A percentile compares a stretch with the other conserved stretches of the same genome.
Conservation (phyloP, 306 rosid species). For the Leucaena leucocephala region DNA sequence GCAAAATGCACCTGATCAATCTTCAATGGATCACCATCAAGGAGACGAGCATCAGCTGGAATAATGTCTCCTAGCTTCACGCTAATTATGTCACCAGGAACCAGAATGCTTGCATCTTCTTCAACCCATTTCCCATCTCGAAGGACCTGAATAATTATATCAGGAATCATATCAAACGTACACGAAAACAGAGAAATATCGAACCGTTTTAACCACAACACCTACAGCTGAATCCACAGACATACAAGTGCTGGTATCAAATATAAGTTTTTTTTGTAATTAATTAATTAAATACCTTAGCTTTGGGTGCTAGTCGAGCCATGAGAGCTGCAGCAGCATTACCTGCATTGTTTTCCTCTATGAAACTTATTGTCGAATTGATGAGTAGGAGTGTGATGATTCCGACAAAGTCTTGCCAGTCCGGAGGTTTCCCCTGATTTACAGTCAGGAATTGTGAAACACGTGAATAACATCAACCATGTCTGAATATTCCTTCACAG, state of each 20-base stretch:
- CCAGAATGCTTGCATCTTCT: conserved; percentile 78
- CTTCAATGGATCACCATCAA: conserved; percentile 81
- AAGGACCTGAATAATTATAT: conserved; percentile 52
- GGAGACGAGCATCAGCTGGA: conserved; percentile 89
- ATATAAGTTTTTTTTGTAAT: background rate
- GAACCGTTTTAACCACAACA: background rate
- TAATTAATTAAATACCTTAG: conserved; percentile 55
- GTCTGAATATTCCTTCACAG: conserved; percentile 11
- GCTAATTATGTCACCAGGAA: conserved; percentile 81
- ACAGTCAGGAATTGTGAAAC: conserved; percentile 2
- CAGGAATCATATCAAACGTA: background rate
- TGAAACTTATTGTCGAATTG: conserved; percentile 83
- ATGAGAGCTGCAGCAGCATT: conserved; percentile 88
- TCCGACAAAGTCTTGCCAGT: conserved; percentile 90
- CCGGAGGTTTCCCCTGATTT: conserved; percentile 73
- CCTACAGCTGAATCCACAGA: conserved; percentile 1
- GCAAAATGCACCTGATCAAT: conserved; percentile 70
- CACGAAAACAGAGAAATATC: conserved; percentile 8
- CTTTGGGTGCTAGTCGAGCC: conserved; percentile 85
- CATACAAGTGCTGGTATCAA: background rate
- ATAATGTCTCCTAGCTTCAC: conserved; percentile 84
- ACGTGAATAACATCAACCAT: background rate
- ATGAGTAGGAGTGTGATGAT: conserved; percentile 64
- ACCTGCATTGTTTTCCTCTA: conserved; percentile 92
- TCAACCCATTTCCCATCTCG: conserved; percentile 82